phyloP scores from a whole-genome alignment of 805 yeast species.

The Ogataea trehalophila region DNA sequence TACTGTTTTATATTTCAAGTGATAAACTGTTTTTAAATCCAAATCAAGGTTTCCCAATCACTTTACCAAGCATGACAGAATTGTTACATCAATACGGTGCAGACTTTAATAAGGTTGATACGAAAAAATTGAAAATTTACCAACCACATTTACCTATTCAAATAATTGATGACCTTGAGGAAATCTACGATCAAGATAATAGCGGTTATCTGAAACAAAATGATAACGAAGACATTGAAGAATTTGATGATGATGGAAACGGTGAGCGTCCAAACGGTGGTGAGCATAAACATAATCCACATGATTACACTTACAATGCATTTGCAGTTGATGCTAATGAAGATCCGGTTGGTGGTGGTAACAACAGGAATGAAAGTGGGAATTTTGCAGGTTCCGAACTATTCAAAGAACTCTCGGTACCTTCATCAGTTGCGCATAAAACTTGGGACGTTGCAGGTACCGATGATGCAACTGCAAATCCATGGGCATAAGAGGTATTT shows the following conservation, averaged over 20 bases:
- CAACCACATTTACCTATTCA: constrained; percentile 73
- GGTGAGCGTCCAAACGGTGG: constrained; percentile 5
- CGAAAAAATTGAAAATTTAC: constrained; percentile 47
- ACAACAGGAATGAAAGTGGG: constrained; percentile 43
- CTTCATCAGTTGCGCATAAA: constrained; percentile 30
- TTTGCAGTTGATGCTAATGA: constrained; percentile 4
- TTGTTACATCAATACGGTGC: constrained; percentile 72
- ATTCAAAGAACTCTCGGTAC: too few relatives aligned
- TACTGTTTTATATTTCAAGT: constrained; percentile 19
- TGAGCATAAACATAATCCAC: background rate
- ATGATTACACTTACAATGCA: constrained; percentile 13
- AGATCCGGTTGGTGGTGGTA: constrained; percentile 9
- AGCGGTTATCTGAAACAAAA: constrained; percentile 8
- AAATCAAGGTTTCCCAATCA: constrained; percentile 48
- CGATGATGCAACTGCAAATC: constrained; percentile 58
- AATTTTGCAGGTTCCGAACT: constrained; percentile 40
- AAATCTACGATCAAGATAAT: constrained; percentile 43
- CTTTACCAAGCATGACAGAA: constrained; percentile 71
- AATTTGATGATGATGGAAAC: constrained; percentile 12
- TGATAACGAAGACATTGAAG: background rate
- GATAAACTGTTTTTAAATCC: constrained; percentile 45
- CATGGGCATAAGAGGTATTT: constrained; percentile 43
- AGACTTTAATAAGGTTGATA: constrained; percentile 59
- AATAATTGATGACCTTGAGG: constrained; percentile 68
- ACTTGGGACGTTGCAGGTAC: constrained; percentile 41